Percentiles rank a stretch among this genome's conserved stretches.
Conservation (phyloP, 2,329 filamentous ascomycete species). For the Didymella glomerata region DNA sequence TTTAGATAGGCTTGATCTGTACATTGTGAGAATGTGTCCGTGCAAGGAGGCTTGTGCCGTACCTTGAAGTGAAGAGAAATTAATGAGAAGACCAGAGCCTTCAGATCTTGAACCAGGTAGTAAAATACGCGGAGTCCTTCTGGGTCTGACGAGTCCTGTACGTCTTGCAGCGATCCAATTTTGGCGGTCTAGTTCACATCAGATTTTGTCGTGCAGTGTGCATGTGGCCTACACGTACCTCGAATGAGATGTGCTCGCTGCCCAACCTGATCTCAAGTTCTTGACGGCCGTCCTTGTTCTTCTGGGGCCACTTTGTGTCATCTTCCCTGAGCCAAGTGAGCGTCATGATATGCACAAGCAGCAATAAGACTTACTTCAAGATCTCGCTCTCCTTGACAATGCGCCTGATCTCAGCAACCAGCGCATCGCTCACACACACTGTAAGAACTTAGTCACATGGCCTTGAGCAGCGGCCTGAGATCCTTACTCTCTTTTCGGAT, state of each 20-base stretch:
- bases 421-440: constrained; percentile 95
- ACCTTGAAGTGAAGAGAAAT: constrained; percentile 98
- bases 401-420: constrained; percentile 93
- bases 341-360: not conserved
- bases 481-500: constrained; percentile 97
- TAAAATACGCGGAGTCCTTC: constrained; percentile 98
- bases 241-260: constrained; percentile 96
- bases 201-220: constrained; percentile 23
- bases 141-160: constrained; percentile 93
- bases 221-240: constrained; percentile 65
- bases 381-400: constrained; percentile 98
- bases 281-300: constrained; percentile 98
- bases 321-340: constrained; percentile 75
- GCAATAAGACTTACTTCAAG: constrained; percentile 74
- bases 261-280: constrained; percentile 94
- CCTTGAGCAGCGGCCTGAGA: not conserved
- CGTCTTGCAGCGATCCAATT: constrained; percentile 95
- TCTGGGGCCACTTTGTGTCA: constrained; percentile 97
- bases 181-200: constrained; percentile 81
- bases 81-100: constrained; percentile 93
- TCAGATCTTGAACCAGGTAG: constrained; percentile 96
- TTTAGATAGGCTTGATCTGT: constrained; percentile 75
- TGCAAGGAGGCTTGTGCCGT: not conserved
- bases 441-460: constrained; percentile 19
- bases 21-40: constrained; percentile 19